Evolutionary conservation across 2,329 filamentous ascomycete species (phyloP), one percentile per base, ranked within the genome.

Genomic region (Stagonosporopsis cucurbitacearum): DNA sequence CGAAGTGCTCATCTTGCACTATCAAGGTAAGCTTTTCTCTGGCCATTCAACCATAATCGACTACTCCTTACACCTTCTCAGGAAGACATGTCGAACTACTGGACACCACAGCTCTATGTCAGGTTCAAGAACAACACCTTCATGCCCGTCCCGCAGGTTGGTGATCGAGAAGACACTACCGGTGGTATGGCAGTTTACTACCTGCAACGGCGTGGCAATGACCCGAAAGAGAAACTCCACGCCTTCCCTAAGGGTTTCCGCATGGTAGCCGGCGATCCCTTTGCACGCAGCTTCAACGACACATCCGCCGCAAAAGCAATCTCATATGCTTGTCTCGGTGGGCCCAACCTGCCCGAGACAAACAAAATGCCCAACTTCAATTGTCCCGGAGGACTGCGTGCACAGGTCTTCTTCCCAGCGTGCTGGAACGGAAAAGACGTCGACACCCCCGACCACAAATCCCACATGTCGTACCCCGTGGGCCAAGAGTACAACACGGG

Each of bases 121-220:
- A 74, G 89, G 61, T 61, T 62, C 23, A 64, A 71, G 47, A 65
- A 73, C 37, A 66, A 63, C 22, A 67, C 63, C 6, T 70, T 91
- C 63, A 84, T 87, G 73, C 81, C 82, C 32, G 89, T 92, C 17
- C 81, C 86, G 8, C 78, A 83, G 48, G 73, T 77, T 39, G 83
- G 83, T 13, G 82, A 84, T 50, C 79, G 63, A n/a, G 63, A 69
- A 35, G 68, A 71, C 17, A 69, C 66, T 33, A 66, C 63, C n/a
- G 77, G 77, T 67, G 91, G 91, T 71, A 87, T 88, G 84, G 77
- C 90, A 58, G 87, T 88, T 58, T 95, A 95, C 80, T 93, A 94
- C 78, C 87, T 75, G 74, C 83, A 51, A 67, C 72, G 36, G 76
- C 73, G 36, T 76, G 79, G 62, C 79, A 78, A 39, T 84, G 85